phyloP scores from a whole-genome alignment of 1,139 yeast species.

The Debaryomyces psychrophilus region DNA sequence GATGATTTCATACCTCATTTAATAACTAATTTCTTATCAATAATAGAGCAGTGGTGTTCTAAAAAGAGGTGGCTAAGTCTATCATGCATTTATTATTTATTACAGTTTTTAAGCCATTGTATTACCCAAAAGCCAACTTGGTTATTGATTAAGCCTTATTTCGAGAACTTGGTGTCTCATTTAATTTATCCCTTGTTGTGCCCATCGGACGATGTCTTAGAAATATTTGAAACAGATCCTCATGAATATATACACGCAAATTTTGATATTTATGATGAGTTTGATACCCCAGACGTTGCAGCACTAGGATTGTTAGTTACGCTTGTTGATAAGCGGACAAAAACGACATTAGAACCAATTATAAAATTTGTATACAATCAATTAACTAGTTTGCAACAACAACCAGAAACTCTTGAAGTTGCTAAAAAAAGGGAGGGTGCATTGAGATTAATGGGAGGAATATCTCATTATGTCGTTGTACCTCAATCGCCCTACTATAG shows the following conservation, averaged over 20 bases:
- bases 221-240: constrained; percentile 85
- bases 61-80: constrained; percentile 69
- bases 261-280: constrained; percentile 66
- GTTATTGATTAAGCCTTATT: constrained; percentile 70
- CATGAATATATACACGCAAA: constrained; percentile 84
- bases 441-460: constrained; percentile 73
- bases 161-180: constrained; percentile 64
- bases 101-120: constrained; percentile 72
- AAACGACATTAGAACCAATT: constrained; percentile 63
- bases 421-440: constrained; percentile 83
- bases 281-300: constrained; percentile 67
- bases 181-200: constrained; percentile 79
- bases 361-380: constrained; percentile 66
- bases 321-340: constrained; percentile 66
- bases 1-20: constrained; percentile 73
- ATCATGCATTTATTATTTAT: constrained; percentile 65
- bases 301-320: constrained; percentile 66
- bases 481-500: constrained; percentile 60
- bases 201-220: constrained; percentile 71
- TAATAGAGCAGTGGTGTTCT: constrained; percentile 74
- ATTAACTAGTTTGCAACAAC: constrained; percentile 45
- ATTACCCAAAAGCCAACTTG: constrained; percentile 71
- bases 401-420: constrained; percentile 51
- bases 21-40: constrained; percentile 61
- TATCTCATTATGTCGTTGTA: constrained; percentile 60